Evolutionary conservation across 345 rosid genomes (phyloP).

Genomic region (Triadica sebifera): DNA sequence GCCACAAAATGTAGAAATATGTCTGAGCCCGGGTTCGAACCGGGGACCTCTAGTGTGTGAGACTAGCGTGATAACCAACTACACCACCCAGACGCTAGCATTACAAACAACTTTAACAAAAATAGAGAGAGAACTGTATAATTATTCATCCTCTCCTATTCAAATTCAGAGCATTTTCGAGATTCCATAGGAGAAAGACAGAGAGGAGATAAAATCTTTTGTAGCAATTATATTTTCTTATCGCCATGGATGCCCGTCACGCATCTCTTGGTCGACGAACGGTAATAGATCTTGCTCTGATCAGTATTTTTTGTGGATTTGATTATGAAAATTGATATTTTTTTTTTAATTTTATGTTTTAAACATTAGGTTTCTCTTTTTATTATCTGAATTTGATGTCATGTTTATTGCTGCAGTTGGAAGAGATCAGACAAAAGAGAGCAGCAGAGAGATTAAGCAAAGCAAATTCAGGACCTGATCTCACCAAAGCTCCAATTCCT

Average conservation of each 20-base stretch:
- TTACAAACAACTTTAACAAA: background rate
- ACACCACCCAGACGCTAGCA: constrained; percentile 53
- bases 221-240: background rate
- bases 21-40: constrained; percentile 55
- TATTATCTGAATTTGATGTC: background rate
- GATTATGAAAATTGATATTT: background rate
- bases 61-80: constrained; percentile 79
- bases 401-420: constrained; percentile 47
- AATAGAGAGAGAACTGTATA: background rate
- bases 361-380: constrained; percentile 1
- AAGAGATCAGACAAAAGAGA: constrained; percentile 93
- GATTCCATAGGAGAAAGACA: background rate
- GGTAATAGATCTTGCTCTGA: constrained; percentile 35
- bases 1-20: background rate
- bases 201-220: background rate
- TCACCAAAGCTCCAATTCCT: constrained; percentile 46
- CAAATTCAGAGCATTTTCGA: background rate
- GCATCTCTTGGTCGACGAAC: constrained; percentile 96
- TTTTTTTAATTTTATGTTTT: background rate
- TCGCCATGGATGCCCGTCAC: constrained; percentile 64
- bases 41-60: constrained; percentile 76
- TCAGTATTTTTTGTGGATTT: background rate
- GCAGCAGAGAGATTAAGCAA: constrained; percentile 86
- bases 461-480: constrained; percentile 81
- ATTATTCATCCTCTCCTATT: background rate